These are phyloP conservation scores for Eremothecium gossypii DNA, from an alignment of 1,139 yeast species.

Conservation along the genomic window DNA sequence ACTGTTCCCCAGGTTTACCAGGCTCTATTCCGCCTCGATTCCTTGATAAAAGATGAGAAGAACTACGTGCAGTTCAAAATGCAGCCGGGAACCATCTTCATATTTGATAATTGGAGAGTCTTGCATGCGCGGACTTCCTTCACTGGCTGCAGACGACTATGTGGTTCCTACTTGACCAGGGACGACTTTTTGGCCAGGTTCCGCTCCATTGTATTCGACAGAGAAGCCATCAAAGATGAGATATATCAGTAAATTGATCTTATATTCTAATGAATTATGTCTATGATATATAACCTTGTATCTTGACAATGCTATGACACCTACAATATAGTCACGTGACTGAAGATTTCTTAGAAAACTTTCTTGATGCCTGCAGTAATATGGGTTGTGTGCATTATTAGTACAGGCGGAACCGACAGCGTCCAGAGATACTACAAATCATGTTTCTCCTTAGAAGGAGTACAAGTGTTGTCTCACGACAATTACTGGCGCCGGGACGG, in stretches of 20 bases:
- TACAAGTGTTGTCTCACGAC: no score
- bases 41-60: conserved; percentile 41
- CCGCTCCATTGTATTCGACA: conserved; percentile 43
- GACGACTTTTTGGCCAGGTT: conserved; percentile 60
- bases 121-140: conserved; percentile 65
- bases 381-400: no score
- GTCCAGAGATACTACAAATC: no score
- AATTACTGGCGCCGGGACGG: no score
- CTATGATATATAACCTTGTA: background rate
- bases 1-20: conserved; percentile 33
- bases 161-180: conserved; percentile 66
- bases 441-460: no score
- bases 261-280: background rate
- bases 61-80: conserved; percentile 51
- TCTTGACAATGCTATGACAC: no score
- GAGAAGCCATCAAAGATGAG: conserved; percentile 35
- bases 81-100: conserved; percentile 58
- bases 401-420: no score
- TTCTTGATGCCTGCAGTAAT: no score
- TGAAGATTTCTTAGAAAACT: no score
- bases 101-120: conserved; percentile 72
- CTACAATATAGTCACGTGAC: no score
- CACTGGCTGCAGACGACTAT: conserved; percentile 62
- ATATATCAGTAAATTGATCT: conserved; percentile 9
- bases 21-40: conserved; percentile 50